Evolutionary conservation across 805 yeast species (phyloP).

Genomic region (Saccharomycopsis babjevae): DNA sequence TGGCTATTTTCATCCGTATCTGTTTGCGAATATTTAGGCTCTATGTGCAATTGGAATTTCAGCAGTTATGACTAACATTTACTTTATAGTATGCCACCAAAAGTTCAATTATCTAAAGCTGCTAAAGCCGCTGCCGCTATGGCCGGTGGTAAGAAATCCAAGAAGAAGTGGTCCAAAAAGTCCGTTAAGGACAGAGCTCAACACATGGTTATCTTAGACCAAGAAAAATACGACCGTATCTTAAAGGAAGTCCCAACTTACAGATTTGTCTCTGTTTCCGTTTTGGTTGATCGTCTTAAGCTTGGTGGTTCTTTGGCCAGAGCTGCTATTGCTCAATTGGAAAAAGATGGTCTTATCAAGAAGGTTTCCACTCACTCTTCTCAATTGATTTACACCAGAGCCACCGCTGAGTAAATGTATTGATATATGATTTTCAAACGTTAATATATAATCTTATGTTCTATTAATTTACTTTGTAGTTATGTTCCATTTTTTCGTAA

Average conservation of each 20-base stretch:
- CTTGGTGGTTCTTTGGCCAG: conserved; percentile 98
- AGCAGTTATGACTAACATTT: conserved; percentile 7
- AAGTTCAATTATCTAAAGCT: conserved; percentile 97
- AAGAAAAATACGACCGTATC: conserved; percentile 98
- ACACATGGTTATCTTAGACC: conserved; percentile 94
- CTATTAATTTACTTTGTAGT: not conserved
- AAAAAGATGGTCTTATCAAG: conserved; percentile 88
- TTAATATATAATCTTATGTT: conserved; percentile 1
- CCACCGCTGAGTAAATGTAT: conserved; percentile 49
- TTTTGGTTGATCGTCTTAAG: conserved; percentile 98
- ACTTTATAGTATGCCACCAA: conserved; percentile 81
- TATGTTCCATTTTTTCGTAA: too few relatives aligned
- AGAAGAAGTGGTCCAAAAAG: conserved; percentile 99
- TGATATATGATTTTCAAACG: not conserved
- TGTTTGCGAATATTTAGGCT: too few relatives aligned
- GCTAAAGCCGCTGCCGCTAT: conserved; percentile 99
- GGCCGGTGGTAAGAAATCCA: conserved; percentile 99
- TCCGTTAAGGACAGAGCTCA: conserved; percentile 99
- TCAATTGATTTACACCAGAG: conserved; percentile 91
- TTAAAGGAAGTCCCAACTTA: conserved; percentile 98
- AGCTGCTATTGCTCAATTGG: conserved; percentile 93
- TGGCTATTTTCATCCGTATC: too few relatives aligned
- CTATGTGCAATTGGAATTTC: not conserved
- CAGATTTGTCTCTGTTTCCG: conserved; percentile 97
- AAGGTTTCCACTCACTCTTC: conserved; percentile 91